Conservation (phyloP, 2,329 filamentous ascomycete genomes). For the Juglanconis juglandina region DNA sequence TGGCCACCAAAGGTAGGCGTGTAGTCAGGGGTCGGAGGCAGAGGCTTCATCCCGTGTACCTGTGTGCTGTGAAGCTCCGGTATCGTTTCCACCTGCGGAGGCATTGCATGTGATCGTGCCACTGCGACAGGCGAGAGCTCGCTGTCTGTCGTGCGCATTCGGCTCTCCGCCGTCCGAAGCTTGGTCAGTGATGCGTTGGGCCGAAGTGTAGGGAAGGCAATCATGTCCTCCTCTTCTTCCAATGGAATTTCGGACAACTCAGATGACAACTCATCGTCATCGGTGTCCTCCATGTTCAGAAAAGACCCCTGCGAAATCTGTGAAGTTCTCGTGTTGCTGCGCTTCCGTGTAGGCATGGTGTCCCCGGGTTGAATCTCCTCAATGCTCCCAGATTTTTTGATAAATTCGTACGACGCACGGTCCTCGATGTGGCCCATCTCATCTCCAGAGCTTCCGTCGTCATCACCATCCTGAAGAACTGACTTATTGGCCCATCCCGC, state of each 20-base stretch:
- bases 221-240: constrained; percentile 27
- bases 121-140: constrained; percentile 46
- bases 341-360: constrained; percentile 25
- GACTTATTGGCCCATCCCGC: constrained; percentile 55
- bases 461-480: constrained; percentile 48
- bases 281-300: constrained; percentile 41
- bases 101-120: constrained; percentile 38
- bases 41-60: constrained; percentile 40
- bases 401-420: constrained; percentile 51
- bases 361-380: constrained; percentile 37
- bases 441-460: constrained; percentile 23
- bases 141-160: constrained; percentile 22
- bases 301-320: constrained; percentile 36
- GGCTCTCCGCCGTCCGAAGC: constrained; percentile 22
- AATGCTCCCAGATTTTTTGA: constrained; percentile 52
- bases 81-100: constrained; percentile 34
- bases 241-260: constrained; percentile 55
- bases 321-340: neutral
- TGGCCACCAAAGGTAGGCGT: constrained; percentile 42
- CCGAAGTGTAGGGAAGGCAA: constrained; percentile 27
- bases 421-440: constrained; percentile 23
- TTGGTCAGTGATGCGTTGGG: constrained; percentile 11
- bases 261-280: constrained; percentile 59
- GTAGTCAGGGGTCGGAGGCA: constrained; percentile 49
- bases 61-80: constrained; percentile 40